These are phyloP conservation scores for Yarrowia sp. DNA, from an alignment of 805 yeast genomes.

Conservation along the genomic window DNA sequence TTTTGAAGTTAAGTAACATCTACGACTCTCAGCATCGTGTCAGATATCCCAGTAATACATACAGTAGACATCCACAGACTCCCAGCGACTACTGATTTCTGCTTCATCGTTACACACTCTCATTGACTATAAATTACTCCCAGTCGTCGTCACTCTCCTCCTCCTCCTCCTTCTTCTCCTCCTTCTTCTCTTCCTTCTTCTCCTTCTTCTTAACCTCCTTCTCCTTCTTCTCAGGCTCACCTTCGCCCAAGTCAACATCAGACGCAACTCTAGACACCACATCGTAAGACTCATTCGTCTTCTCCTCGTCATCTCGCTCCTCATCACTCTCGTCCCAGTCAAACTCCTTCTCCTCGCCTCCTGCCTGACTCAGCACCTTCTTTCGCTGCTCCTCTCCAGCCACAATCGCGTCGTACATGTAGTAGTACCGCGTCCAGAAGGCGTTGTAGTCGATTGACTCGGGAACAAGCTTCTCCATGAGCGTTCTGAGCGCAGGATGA, in stretches of 20 bases:
- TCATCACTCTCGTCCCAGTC: conserved; percentile 28
- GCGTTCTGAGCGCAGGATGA: conserved; percentile 51
- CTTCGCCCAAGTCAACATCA: background rate
- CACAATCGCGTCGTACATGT: conserved; percentile 51
- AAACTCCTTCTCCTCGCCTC: conserved; percentile 45
- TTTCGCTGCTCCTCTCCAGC: conserved; percentile 66
- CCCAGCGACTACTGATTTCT: too few species aligned
- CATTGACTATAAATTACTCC: conserved; percentile 23
- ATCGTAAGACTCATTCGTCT: conserved; percentile 8
- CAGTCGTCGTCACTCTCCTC: conserved; percentile 26
- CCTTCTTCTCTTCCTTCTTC: background rate
- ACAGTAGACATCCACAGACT: too few species aligned
- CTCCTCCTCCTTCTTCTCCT: conserved; percentile 7
- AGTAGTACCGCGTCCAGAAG: conserved; percentile 77
- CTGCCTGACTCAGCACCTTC: conserved; percentile 50
- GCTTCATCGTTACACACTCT: too few species aligned
- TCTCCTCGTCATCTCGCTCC: background rate
- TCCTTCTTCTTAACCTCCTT: background rate
- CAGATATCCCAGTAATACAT: too few species aligned
- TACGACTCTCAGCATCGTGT: too few species aligned
- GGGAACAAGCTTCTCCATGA: conserved; percentile 69
- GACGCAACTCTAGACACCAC: conserved; percentile 6
- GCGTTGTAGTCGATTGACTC: conserved; percentile 52
- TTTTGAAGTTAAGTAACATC: too few species aligned
- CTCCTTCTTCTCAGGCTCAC: background rate